These are phyloP conservation scores for Harringtonia lauricola DNA, from an alignment of 2,329 filamentous ascomycete genomes.

Conservation along the genomic window DNA sequence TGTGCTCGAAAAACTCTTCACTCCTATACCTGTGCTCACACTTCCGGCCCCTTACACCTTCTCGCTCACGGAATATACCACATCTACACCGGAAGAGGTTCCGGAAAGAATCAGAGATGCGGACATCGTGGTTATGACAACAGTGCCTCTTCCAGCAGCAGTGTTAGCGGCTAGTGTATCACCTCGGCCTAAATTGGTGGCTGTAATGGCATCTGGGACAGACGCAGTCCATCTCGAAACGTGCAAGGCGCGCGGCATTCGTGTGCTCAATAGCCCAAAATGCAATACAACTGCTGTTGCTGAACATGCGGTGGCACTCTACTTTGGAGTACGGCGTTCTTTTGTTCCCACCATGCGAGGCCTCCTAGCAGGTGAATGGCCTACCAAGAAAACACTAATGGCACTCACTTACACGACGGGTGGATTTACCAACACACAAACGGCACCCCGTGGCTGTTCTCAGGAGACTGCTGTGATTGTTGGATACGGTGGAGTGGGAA, in stretches of 20 bases:
- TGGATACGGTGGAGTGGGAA: conserved; percentile 23
- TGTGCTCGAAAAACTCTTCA: conserved; percentile 20
- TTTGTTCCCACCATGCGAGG: conserved; percentile 19
- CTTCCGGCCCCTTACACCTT: conserved; percentile 17
- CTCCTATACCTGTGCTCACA: conserved; percentile 14
- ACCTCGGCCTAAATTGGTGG: conserved; percentile 19
- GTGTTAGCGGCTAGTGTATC: conserved; percentile 11
- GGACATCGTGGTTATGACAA: conserved; percentile 23
- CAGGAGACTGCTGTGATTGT: conserved; percentile 18
- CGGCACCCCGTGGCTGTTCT: conserved; percentile 7
- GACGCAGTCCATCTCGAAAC: conserved; percentile 15
- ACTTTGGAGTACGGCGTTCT: conserved; percentile 20
- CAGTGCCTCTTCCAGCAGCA: conserved; percentile 17
- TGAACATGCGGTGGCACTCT: conserved; percentile 17
- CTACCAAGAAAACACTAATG: conserved; percentile 13
- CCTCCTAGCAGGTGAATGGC: conserved; percentile 13
- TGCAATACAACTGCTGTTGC: conserved; percentile 18
- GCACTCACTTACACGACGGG: conserved; percentile 4
- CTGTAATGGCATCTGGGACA: conserved; percentile 16
- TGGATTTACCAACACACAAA: not conserved
- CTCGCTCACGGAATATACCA: conserved; percentile 16
- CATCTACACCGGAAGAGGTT: conserved; percentile 15
- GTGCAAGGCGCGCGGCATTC: conserved; percentile 14
- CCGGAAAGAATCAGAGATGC: conserved; percentile 20
- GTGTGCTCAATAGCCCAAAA: conserved; percentile 16